Evolutionary conservation across 352 stramenopile species (phyloP).

Genomic region (Phytophthora hibernalis): DNA sequence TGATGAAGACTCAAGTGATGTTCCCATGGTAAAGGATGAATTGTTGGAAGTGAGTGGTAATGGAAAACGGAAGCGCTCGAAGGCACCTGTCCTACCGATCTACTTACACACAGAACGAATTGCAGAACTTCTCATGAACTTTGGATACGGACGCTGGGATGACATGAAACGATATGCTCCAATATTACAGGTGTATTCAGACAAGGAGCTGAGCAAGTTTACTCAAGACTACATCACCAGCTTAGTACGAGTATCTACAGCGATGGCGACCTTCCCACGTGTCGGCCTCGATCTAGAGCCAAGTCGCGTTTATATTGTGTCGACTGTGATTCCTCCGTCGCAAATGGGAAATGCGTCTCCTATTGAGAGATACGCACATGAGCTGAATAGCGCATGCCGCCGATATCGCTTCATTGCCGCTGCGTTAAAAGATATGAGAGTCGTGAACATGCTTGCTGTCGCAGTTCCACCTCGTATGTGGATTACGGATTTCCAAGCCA

Average conservation of each 20-base stretch:
- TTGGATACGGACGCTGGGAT: slow-evolving; percentile 88
- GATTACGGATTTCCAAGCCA: slow-evolving; percentile 37
- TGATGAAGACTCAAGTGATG: slow-evolving; percentile 69
- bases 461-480: slow-evolving; percentile 38
- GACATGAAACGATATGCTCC: slow-evolving; percentile 54
- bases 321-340: slow-evolving; percentile 7
- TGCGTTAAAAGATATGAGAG: slow-evolving; percentile 58
- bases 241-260: slow-evolving; percentile 54
- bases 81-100: slow-evolving; percentile 40
- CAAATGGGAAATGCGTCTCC: slow-evolving; percentile 36
- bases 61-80: slow-evolving; percentile 47
- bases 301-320: slow-evolving; percentile 40
- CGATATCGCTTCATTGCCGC: slow-evolving; percentile 53
- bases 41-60: slow-evolving; percentile 23
- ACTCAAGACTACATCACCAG: slow-evolving; percentile 56
- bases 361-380: slow-evolving; percentile 45
- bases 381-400: slow-evolving; percentile 42
- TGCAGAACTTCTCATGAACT: slow-evolving; percentile 57
- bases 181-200: slow-evolving; percentile 50
- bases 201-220: slow-evolving; percentile 55
- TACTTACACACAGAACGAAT: slow-evolving; percentile 52
- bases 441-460: slow-evolving; percentile 37
- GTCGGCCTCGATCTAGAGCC: slow-evolving; percentile 42
- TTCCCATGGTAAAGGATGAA: slow-evolving; percentile 51
- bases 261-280: slow-evolving; percentile 33